phyloP scores from a whole-genome alignment of 2,329 filamentous ascomycete species.

The Coccinonectria pachysandricola region DNA sequence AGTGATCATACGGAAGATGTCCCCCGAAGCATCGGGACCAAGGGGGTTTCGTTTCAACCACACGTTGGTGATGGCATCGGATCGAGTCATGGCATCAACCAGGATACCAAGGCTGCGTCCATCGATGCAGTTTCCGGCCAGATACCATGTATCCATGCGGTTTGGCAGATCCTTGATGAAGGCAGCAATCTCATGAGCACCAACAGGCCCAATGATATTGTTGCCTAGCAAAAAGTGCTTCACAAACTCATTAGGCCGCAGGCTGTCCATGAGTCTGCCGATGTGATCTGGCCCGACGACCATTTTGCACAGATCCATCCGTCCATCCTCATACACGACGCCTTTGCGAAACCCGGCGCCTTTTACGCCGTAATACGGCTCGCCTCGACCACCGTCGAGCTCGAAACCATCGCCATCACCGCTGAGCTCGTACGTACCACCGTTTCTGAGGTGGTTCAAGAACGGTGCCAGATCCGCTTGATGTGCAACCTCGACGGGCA shows the following conservation, averaged over 20 bases:
- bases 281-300: constrained; percentile 43
- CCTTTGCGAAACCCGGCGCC: constrained; percentile 28
- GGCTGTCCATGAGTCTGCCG: constrained; percentile 36
- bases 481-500: constrained; percentile 23
- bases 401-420: constrained; percentile 16
- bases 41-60: constrained; percentile 47
- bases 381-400: constrained; percentile 25
- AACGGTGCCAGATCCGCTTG: constrained; percentile 24
- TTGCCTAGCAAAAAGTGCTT: constrained; percentile 44
- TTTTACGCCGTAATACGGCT: constrained; percentile 26
- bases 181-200: constrained; percentile 33
- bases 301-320: constrained; percentile 47
- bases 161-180: constrained; percentile 36
- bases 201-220: constrained; percentile 41
- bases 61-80: constrained; percentile 34
- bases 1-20: constrained; percentile 35
- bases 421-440: constrained; percentile 20
- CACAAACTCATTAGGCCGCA: constrained; percentile 36
- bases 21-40: constrained; percentile 24
- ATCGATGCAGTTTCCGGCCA: constrained; percentile 45
- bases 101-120: constrained; percentile 29
- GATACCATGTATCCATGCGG: constrained; percentile 44
- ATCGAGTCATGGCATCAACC: constrained; percentile 33
- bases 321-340: constrained; percentile 38
- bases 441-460: constrained; percentile 21